Conservation (phyloP, 2,329 filamentous ascomycete species). For the Cladosporium colombiae region DNA sequence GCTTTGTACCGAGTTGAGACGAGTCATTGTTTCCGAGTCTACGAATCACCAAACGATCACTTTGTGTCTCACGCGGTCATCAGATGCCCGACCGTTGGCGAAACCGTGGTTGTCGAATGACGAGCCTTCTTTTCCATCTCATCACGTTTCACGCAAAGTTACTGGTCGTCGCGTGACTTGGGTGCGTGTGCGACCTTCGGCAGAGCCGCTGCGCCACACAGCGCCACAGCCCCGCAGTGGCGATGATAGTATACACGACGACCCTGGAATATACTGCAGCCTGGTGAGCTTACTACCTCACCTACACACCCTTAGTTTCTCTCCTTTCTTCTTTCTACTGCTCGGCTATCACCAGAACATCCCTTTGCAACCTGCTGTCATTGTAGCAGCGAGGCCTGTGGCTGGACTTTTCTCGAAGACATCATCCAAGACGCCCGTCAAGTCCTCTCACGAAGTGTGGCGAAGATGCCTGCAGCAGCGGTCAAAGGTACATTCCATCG, state of each 20-base stretch:
- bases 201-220: background rate
- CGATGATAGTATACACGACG: too few species aligned
- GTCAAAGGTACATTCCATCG: constrained; percentile 24
- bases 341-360: background rate
- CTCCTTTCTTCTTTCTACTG: background rate
- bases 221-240: too few species aligned
- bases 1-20: background rate
- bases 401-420: background rate
- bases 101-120: background rate
- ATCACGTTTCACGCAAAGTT: background rate
- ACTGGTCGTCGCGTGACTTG: background rate
- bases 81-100: background rate
- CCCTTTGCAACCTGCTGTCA: background rate
- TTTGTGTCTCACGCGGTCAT: background rate
- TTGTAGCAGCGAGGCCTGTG: background rate
- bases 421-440: background rate
- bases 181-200: background rate
- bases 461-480: constrained; percentile 28
- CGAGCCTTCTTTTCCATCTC: background rate
- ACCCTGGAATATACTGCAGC: background rate
- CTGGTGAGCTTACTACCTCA: constrained; percentile 5
- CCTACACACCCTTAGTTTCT: background rate
- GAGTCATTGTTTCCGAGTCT: background rate
- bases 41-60: background rate
- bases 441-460: background rate